Evolutionary conservation across 2,329 filamentous ascomycete genomes (phyloP), one percentile per base, ranked within the genome.

Genomic region (Cladosporium sp.): DNA sequence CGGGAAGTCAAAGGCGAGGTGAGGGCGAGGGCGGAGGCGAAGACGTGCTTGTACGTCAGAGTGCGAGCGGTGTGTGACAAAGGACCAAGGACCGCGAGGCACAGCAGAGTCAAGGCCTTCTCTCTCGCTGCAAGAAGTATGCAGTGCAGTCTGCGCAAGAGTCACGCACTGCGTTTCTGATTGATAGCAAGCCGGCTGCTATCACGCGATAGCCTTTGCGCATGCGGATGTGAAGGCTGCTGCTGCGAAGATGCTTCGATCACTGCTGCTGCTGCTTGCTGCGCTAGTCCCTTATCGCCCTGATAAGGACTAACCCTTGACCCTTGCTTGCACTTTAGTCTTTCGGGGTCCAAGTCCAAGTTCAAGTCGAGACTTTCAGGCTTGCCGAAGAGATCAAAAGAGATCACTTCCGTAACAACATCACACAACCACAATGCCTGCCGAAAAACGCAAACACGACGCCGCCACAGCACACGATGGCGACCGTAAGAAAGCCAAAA

Each of bases 401-500:
- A 33, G 11, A 37, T 23, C 29, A 57, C n/a, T 21, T n/a, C 33
- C 55, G 28, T 16, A 57, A 31, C 53, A 23, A 40, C 55, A 57
- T 35, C 31, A 57, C 21, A 57, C 16, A n/a, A 3, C 16, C 21
- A 59, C 33, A 23, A 46, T 65, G 64, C 53, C 56, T n/a, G 60
- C 64, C n/a, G 64, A 66, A 35, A 66, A 66, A 57, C 64, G 58
- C 52, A 66, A 66, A 35, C 62, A 50, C 29, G 61, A 56, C n/a
- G 18, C 62, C n/a, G 4, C 53, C 21, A 21, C 64, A 12, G 58
- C 55, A 4, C 16, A 46, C 5, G 52, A 46, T n/a, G 44, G 23
- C 10, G 55, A 55, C 44, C 65, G 65, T 23, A 84, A 86, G 74
- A 86, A 84, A 69, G 73, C 75, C 68, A 85, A 81, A 69, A 89